Conservation (phyloP, 495 filamentous ascomycete species). For the Penicillium egyptiacum region DNA sequence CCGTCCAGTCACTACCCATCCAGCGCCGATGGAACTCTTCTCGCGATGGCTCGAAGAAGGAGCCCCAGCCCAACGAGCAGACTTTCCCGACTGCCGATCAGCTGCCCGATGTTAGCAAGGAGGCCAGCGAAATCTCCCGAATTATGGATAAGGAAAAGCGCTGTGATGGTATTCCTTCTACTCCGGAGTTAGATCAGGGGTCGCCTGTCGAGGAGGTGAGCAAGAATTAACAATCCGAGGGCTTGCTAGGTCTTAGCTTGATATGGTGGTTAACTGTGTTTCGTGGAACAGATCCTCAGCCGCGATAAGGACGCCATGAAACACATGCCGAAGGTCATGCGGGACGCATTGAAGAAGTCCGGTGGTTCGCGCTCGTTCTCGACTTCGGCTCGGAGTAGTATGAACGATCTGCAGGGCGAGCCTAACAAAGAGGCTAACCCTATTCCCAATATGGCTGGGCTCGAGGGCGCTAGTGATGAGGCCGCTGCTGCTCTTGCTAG, state of each 20-base stretch:
- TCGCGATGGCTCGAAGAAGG: constrained; percentile 43
- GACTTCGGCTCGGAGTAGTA: constrained; percentile 47
- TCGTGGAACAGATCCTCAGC: constrained; percentile 56
- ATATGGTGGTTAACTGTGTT: constrained; percentile 1
- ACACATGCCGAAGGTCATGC: constrained; percentile 67
- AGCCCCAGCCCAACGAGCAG: constrained; percentile 36
- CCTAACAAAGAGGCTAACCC: constrained; percentile 11
- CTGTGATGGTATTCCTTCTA: constrained; percentile 46
- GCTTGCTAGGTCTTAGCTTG: background rate
- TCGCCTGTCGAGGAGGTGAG: constrained; percentile 65
- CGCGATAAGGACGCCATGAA: constrained; percentile 61
- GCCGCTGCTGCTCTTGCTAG: constrained; percentile 38
- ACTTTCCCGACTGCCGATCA: constrained; percentile 54
- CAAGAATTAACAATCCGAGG: constrained; percentile 1
- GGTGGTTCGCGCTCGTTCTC: constrained; percentile 59
- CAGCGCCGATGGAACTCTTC: constrained; percentile 45
- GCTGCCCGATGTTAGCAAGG: constrained; percentile 63
- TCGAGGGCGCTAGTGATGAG: constrained; percentile 18
- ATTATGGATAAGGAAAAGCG: constrained; percentile 49
- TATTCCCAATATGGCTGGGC: background rate
- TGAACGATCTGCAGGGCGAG: constrained; percentile 28
- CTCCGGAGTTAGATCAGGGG: constrained; percentile 64
- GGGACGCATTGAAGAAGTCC: constrained; percentile 51
- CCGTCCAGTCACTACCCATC: constrained; percentile 20
- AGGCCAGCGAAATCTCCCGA: constrained; percentile 57